Conservation (phyloP, 2,329 filamentous ascomycete genomes). For the Calycina herbarum region DNA sequence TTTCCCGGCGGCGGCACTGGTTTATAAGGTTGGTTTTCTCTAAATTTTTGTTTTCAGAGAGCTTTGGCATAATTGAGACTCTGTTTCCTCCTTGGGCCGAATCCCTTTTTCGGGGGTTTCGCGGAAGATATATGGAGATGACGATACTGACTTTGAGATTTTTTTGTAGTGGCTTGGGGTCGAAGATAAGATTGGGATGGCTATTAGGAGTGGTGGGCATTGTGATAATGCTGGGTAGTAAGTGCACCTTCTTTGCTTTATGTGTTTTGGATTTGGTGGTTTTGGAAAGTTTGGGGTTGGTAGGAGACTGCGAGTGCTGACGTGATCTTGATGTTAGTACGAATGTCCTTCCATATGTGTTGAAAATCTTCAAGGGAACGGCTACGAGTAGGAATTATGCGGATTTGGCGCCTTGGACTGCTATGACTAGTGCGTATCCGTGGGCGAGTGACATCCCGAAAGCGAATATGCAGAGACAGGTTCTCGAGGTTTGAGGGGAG, state of each 20-base stretch:
- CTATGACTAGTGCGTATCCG: conserved; percentile 47
- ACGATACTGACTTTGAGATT: too few species aligned
- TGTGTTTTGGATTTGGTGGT: too few species aligned
- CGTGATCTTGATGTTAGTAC: conserved; percentile 33
- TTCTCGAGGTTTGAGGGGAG: too few species aligned
- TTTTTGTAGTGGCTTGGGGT: conserved; percentile 33
- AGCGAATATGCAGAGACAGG: not conserved
- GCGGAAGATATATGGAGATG: too few species aligned
- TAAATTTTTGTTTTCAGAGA: too few species aligned
- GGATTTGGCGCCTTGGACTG: conserved; percentile 45
- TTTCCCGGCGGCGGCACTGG: conserved; percentile 38
- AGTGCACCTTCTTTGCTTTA: conserved; percentile 28
- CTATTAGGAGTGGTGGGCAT: conserved; percentile 47
- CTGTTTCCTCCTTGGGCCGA: too few species aligned
- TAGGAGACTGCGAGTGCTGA: not conserved
- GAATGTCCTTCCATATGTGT: conserved; percentile 49
- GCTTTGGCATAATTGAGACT: too few species aligned
- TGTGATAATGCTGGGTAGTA: conserved; percentile 51
- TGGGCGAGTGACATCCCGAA: conserved; percentile 45
- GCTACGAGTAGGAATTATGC: conserved; percentile 48
- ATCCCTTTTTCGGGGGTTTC: too few species aligned
- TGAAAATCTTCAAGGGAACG: conserved; percentile 48
- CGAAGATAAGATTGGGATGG: conserved; percentile 44
- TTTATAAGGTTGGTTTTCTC: conserved; percentile 29
- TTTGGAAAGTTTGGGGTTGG: not conserved